These are phyloP conservation scores for Trypanosoma rangeli DNA, from an alignment of 208 protist species.

Conservation along the genomic window DNA sequence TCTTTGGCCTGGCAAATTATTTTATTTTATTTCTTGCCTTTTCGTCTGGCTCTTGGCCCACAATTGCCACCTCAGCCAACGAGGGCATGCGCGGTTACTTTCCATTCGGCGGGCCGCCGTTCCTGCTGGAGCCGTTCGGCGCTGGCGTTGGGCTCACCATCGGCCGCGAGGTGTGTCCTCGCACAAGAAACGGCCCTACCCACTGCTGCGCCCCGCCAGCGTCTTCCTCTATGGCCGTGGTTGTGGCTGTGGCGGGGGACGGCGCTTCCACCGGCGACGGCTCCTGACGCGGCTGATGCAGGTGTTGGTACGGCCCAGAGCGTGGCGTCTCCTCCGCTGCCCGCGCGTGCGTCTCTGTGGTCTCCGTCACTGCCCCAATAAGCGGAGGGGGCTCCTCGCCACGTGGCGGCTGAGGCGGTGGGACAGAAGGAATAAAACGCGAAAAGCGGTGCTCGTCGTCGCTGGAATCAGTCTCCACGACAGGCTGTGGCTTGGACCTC, in stretches of 20 bases:
- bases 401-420: slow-evolving; percentile 18
- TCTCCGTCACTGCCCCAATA: background rate
- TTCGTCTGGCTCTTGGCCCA: too few relatives aligned
- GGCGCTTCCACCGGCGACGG: background rate
- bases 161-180: slow-evolving; percentile 68
- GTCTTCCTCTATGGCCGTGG: background rate
- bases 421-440: slow-evolving; percentile 23
- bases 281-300: slow-evolving; percentile 30
- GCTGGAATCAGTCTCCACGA: background rate
- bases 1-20: too few relatives aligned
- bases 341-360: background rate
- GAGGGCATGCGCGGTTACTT: background rate
- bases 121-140: background rate
- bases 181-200: slow-evolving; percentile 51
- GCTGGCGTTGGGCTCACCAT: slow-evolving; percentile 31
- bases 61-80: too few relatives aligned
- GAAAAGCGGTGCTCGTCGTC: background rate
- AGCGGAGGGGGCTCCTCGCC: slow-evolving; percentile 7
- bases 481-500: background rate
- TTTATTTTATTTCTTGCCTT: too few relatives aligned
- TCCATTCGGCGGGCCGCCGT: background rate
- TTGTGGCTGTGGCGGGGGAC: background rate
- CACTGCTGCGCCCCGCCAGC: slow-evolving; percentile 11
- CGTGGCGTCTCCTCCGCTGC: background rate
- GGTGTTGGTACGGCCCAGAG: slow-evolving; percentile 49